Evolutionary conservation across 768 basidiomycete genomes (phyloP).

Genomic region (Podaxis sp.): DNA sequence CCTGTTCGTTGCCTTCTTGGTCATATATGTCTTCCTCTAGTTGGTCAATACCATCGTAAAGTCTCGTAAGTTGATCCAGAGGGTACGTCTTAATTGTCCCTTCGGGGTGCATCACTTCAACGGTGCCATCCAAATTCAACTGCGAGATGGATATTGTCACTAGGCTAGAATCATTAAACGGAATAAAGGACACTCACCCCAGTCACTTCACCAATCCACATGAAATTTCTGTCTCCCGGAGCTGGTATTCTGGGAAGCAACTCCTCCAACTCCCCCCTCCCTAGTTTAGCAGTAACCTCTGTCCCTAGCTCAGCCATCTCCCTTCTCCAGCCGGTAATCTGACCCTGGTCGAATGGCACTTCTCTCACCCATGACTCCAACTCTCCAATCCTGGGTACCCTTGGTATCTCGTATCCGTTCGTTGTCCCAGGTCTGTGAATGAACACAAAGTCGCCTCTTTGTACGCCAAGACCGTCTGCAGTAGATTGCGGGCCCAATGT

Average conservation of each 20-base stretch:
- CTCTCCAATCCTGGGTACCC: constrained; percentile 84
- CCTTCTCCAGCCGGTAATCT: constrained; percentile 69
- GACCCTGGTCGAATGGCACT: constrained; percentile 46
- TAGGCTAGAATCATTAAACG: constrained; percentile 14
- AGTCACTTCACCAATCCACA: constrained; percentile 89
- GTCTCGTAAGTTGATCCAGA: constrained; percentile 65
- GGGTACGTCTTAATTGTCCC: constrained; percentile 49
- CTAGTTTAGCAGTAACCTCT: constrained; percentile 49
- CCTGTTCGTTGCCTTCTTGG: constrained; percentile 44
- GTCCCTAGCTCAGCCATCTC: constrained; percentile 68
- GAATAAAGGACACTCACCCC: constrained; percentile 43
- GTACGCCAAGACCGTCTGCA: constrained; percentile 72
- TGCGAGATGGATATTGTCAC: constrained; percentile 26
- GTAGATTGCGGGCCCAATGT: constrained; percentile 37
- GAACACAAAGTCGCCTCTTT: constrained; percentile 83
- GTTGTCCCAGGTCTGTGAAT: constrained; percentile 67
- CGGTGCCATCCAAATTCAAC: constrained; percentile 74
- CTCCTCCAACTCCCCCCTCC: constrained; percentile 37
- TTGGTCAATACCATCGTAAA: constrained; percentile 83
- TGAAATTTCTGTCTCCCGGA: constrained; percentile 40
- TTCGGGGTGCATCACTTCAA: constrained; percentile 73
- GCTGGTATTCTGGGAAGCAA: constrained; percentile 43
- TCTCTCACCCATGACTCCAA: constrained; percentile 80
- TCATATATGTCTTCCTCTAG: constrained; percentile 69
- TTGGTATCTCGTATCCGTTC: constrained; percentile 69